Evolutionary conservation across 345 rosid genomes (phyloP), one percentile per base, ranked within the genome.

Genomic region (Populus euphratica): DNA sequence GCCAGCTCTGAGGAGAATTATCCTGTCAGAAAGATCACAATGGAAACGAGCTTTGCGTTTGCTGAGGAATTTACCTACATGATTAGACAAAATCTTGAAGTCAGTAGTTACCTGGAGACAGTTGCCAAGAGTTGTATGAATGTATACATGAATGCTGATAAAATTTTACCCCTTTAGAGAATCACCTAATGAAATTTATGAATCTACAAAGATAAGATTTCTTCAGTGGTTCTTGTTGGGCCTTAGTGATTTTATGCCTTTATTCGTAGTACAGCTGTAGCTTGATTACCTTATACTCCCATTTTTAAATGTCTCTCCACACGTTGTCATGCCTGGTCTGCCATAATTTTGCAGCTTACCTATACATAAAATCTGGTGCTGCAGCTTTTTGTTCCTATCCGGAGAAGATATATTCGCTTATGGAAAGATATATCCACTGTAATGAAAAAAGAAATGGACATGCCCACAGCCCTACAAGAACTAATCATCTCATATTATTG

Each of bases 1-100:
- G 35, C 91, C 98, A 43, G 87, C 77, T 21, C 73, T 94, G 83
- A 86, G 91, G 80, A 90, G 90, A 80, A 93, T 94, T 80, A 86
- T 94, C 70, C 77, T 87, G 61, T 84, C 92, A 11, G 83, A 91
- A 49, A 84, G 89, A 73, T 88, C 94, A 6, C 91, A 90, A n/a
- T 94, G 98, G 98, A 63, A 83, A 38, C 82, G 54, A 77, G 98
- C 98, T 14, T 86, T 94, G 76, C 83, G 86, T 76, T 78, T 94
- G 80, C 90, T 90, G 41, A 87, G 97, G 88, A 79, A 80, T 56
- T 79, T 94, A 9, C 94, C 97, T 0, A 79, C 87, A 50, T 93
- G 78, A 85, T 38, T 73, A 47, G 13, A 14, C 21, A 10, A 31
- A 63, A 52, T 18, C 20, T n/a, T 18, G 23, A 20, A 52, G 9